Evolutionary conservation across 306 rosid species (phyloP).

Genomic region (Corylus avellana): DNA sequence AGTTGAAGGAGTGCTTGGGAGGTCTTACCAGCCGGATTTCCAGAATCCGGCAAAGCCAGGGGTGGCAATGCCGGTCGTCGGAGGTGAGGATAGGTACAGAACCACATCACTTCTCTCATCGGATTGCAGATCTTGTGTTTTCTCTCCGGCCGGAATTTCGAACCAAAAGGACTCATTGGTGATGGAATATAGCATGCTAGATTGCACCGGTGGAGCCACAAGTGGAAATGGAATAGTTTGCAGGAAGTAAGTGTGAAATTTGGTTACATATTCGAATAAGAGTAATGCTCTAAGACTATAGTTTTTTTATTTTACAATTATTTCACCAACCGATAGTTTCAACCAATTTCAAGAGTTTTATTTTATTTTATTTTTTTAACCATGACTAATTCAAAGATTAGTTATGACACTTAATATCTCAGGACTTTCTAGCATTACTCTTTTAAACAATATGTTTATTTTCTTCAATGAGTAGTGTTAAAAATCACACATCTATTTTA

Average conservation of each 20-base stretch:
- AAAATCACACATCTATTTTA: no score
- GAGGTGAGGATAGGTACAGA: conserved; percentile 74
- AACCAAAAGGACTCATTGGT: conserved; percentile 16
- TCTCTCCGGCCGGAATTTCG: conserved; percentile 32
- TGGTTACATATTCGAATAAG: not conserved
- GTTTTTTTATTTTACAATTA: no score
- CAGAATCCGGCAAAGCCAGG: conserved; percentile 71
- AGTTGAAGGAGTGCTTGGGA: conserved; percentile 86
- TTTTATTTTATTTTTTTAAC: no score
- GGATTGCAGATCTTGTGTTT: conserved; percentile 56
- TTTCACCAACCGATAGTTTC: no score
- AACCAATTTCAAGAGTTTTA: no score
- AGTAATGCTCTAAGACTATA: not conserved
- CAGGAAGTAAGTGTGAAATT: conserved; percentile 40
- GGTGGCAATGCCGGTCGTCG: conserved; percentile 79
- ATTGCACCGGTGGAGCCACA: conserved; percentile 53
- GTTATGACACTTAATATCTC: no score
- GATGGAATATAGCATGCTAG: conserved; percentile 44
- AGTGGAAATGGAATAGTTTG: conserved; percentile 83
- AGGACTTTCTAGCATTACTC: no score
- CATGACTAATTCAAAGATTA: no score
- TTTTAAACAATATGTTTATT: not conserved
- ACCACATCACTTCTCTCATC: conserved; percentile 71
- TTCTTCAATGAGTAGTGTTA: not conserved
- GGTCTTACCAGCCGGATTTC: conserved; percentile 82